Evolutionary conservation across 345 rosid species (phyloP), one percentile per base, ranked within the genome.

Genomic region (Gossypium turneri): DNA sequence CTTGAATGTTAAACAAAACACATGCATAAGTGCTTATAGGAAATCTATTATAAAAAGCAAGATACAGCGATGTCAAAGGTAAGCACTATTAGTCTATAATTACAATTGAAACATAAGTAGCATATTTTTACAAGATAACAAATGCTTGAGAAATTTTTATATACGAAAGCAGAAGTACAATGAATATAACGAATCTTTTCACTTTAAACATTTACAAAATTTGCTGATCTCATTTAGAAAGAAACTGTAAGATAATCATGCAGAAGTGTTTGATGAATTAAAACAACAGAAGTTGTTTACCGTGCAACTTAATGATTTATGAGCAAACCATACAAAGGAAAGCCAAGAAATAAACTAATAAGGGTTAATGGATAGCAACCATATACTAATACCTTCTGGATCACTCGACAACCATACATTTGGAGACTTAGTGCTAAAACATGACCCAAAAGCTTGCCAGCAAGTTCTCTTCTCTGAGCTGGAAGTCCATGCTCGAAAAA

Each of bases 381-480:
- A 58, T 24, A 22, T 22, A 5, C 7, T 34, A 34, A 34, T 34
- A 58, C 92, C 90, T 88, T 88, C 79, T 88, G 92, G 76, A 88
- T 88, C 60, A 88, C 92, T 2, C 92, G 85, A 47, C 92, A 86
- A 44, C 92, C 92, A 75, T 88, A 86, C 92, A 88, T 88, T 79
- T 88, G 92, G 67, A 88, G 87, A 79, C 90, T 83, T 56, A 88
- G 86, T 19, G 86, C 79, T 70, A 88, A 68, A 63, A 88, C 90
- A 73, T 88, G 86, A 62, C 86, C 86, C 47, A 79, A 67, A 64
- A 86, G 87, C 53, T 86, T 82, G 73, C 76, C 79, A 52, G 90
- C 89, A 43, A 88, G 82, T 67, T 88, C 90, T 77, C 90, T 86
- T 67, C 90, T 80, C 78, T 88, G 92, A 41, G 82, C 59, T 13